Evolutionary conservation across 2,329 filamentous ascomycete genomes (phyloP).

Genomic region (Colletotrichum shisoi): DNA sequence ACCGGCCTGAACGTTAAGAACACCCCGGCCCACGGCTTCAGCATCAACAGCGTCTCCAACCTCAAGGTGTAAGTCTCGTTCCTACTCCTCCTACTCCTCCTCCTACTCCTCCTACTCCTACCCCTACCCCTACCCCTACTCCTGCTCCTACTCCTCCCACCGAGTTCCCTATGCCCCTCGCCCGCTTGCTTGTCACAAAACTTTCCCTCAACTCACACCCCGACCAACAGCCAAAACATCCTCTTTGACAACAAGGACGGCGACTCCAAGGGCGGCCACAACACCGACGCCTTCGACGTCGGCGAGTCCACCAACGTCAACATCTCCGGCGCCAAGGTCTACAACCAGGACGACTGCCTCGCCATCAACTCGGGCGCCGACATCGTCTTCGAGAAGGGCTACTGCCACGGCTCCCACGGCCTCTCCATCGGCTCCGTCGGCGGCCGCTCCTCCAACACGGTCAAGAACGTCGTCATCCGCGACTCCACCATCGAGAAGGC

Average conservation of each 20-base stretch:
- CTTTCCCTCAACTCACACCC: no score
- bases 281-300: slow-evolving; percentile 69
- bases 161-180: no score
- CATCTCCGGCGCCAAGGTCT: slow-evolving; percentile 61
- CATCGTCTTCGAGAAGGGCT: slow-evolving; percentile 56
- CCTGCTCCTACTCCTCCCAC: no score
- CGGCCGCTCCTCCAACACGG: slow-evolving; percentile 60
- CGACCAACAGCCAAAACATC: slow-evolving; percentile 45
- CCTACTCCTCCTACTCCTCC: no score
- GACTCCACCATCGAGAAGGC: slow-evolving; percentile 61
- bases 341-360: slow-evolving; percentile 70
- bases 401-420: slow-evolving; percentile 56
- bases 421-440: slow-evolving; percentile 56
- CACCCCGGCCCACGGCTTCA: slow-evolving; percentile 54
- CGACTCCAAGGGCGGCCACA: slow-evolving; percentile 53
- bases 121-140: no score
- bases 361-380: slow-evolving; percentile 63
- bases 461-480: slow-evolving; percentile 60
- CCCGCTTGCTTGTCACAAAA: no score
- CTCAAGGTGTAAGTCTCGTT: slow-evolving; percentile 48
- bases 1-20: slow-evolving; percentile 52
- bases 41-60: slow-evolving; percentile 50
- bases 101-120: no score
- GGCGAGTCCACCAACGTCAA: slow-evolving; percentile 58
- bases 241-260: slow-evolving; percentile 53